A percentile compares a stretch with the other conserved stretches of the same genome.
Evolutionary conservation across 2,329 filamentous ascomycete genomes (phyloP).

Genomic region (Hymenoscyphus linearis): DNA sequence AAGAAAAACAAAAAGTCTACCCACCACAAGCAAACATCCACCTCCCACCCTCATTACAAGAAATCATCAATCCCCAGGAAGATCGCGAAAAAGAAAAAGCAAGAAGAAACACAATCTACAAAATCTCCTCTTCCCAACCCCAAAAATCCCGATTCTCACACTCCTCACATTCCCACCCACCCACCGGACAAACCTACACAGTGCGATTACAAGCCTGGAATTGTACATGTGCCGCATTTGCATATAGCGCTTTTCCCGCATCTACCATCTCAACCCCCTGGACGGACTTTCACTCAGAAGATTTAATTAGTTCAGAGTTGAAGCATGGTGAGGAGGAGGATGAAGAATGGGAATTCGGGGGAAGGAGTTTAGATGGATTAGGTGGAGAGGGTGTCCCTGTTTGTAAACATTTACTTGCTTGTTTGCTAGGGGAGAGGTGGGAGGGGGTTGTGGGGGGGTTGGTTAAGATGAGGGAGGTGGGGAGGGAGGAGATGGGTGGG

Average conservation of each 20-base stretch:
- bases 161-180: slow-evolving; percentile 33
- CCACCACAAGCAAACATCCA: slow-evolving; percentile 17
- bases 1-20: background rate
- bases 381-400: slow-evolving; percentile 41
- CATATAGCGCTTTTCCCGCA: slow-evolving; percentile 62
- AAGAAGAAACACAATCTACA: slow-evolving; percentile 13
- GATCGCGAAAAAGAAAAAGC: background rate
- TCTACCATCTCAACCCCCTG: background rate
- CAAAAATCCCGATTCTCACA: slow-evolving; percentile 32
- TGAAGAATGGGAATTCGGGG: slow-evolving; percentile 40
- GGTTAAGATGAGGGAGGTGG: slow-evolving; percentile 49
- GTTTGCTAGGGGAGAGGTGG: slow-evolving; percentile 67
- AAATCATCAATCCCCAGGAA: background rate
- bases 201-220: slow-evolving; percentile 76
- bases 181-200: slow-evolving; percentile 48
- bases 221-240: slow-evolving; percentile 83
- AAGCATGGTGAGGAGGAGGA: slow-evolving; percentile 12
- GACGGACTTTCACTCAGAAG: too few species aligned
- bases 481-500: slow-evolving; percentile 66
- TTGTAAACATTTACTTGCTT: slow-evolving; percentile 90
- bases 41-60: background rate
- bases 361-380: slow-evolving; percentile 35
- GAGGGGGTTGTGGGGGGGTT: slow-evolving; percentile 48
- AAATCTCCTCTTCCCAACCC: slow-evolving; percentile 28
- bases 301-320: too few species aligned